phyloP scores from a whole-genome alignment of 495 filamentous ascomycete species.

The Talaromyces stipitatus region DNA sequence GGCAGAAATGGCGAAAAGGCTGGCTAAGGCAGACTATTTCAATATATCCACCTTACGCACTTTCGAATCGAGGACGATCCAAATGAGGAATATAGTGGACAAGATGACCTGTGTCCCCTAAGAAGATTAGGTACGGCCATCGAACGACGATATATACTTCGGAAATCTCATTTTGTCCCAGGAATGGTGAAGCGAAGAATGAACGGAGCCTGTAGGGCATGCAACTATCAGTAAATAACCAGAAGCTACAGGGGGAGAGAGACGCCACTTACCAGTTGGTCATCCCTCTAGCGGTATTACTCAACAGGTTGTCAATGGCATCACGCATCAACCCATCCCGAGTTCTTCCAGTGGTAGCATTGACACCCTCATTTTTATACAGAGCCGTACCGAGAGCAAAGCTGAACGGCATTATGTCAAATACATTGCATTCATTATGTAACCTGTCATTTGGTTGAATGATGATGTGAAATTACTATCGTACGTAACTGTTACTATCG shows the following conservation, averaged over 20 bases:
- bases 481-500: too few species aligned
- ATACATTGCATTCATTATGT: conserved; percentile 2
- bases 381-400: neutral
- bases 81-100: neutral
- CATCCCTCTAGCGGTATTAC: neutral
- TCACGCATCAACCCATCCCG: neutral
- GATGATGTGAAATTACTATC: neutral
- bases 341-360: neutral
- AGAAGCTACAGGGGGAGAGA: neutral
- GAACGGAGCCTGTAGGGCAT: neutral
- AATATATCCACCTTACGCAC: neutral
- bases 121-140: conserved; percentile 1
- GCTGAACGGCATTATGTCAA: conserved; percentile 2
- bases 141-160: neutral
- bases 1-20: neutral
- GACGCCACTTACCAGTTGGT: neutral
- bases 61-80: conserved; percentile 1
- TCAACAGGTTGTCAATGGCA: neutral
- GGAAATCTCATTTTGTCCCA: neutral
- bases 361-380: neutral
- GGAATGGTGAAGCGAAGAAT: neutral
- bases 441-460: neutral
- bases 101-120: neutral
- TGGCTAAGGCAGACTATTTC: neutral
- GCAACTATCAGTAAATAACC: neutral